phyloP scores from a whole-genome alignment of 495 filamentous ascomycete species.

The Tetracladium marchalianum region DNA sequence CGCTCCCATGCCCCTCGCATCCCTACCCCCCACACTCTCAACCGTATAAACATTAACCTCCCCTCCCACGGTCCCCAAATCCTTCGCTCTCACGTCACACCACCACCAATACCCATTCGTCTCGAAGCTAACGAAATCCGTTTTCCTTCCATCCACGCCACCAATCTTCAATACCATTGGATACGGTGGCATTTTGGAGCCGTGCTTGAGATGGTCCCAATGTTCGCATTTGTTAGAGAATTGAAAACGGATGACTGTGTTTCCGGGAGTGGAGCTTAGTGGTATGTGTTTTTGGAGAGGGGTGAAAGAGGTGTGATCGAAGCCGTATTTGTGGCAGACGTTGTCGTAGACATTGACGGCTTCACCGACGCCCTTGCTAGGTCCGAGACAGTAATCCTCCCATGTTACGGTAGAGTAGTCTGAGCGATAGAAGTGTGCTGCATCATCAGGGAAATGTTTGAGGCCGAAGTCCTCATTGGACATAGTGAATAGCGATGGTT shows the following conservation, averaged over 20 bases:
- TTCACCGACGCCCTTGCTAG: slow-evolving; percentile 20
- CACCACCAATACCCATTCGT: slow-evolving; percentile 65
- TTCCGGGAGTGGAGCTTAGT: slow-evolving; percentile 33
- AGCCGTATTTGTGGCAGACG: slow-evolving; percentile 21
- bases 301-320: slow-evolving; percentile 50
- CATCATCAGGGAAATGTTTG: slow-evolving; percentile 65
- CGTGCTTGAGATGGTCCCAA: slow-evolving; percentile 60
- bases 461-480: slow-evolving; percentile 74
- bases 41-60: slow-evolving; percentile 51
- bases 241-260: slow-evolving; percentile 54
- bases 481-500: slow-evolving; percentile 60
- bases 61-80: slow-evolving; percentile 62
- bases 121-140: slow-evolving; percentile 53
- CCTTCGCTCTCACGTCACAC: slow-evolving; percentile 53
- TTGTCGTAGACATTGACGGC: slow-evolving; percentile 37
- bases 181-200: slow-evolving; percentile 45
- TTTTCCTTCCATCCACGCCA: slow-evolving; percentile 53
- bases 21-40: slow-evolving; percentile 49
- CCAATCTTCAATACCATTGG: slow-evolving; percentile 56
- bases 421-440: slow-evolving; percentile 55
- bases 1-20: slow-evolving; percentile 57
- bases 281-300: slow-evolving; percentile 49
- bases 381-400: slow-evolving; percentile 69
- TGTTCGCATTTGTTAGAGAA: slow-evolving; percentile 69
- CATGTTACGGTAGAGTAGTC: slow-evolving; percentile 50